Evolutionary conservation across 2,329 filamentous ascomycete genomes (phyloP), one percentile per base, ranked within the genome.

Genomic region (Phialophora macrospora): DNA sequence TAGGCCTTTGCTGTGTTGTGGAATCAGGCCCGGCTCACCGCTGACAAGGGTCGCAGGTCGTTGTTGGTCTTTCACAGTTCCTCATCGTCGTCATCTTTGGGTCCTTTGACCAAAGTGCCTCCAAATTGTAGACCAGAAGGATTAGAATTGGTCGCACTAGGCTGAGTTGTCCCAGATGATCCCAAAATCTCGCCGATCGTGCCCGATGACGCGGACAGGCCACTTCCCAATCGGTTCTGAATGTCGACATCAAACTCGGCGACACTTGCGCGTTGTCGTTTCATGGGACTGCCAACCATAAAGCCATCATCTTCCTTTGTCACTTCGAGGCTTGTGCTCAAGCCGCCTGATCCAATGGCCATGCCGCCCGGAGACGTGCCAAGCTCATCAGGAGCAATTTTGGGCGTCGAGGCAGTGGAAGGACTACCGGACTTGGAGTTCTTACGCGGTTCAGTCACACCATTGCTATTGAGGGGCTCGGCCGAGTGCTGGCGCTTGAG

Each of bases 401-500:
- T 51, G 74, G 76, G 77, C 3, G 78, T 78, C 4, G 74, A 76
- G 34, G 74, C 75, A n/a, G 78, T 73, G 32, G 73, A 76, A 49
- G 70, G 68, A 9, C 78, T 78, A 59, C 74, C 73, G 14, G 80
- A 78, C 59, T 80, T 80, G 46, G 79, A 79, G 60, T 77, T 79
- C 57, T 76, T 79, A 22, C 77, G 75, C 41, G 77, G 73, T 26
- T 77, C 73, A 20, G 68, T 80, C 60, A 75, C 75, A 17, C 82
- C 75, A 32, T 73, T 71, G 56, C 66, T 67, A 55, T 72, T 72
- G 51, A 78, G 68, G 1, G 84, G 84, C 65, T 88, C 87, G 20
- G 84, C 82, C 11, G 87, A 89, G 73, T 88, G 87, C 73, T 88
- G 85, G 60, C 87, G 84, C 80, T 89, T 89, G 63, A 89, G 81